These are phyloP conservation scores for Alopecurus myosuroides DNA, from an alignment of 176 grass and related monocot species.

Conservation along the genomic window DNA sequence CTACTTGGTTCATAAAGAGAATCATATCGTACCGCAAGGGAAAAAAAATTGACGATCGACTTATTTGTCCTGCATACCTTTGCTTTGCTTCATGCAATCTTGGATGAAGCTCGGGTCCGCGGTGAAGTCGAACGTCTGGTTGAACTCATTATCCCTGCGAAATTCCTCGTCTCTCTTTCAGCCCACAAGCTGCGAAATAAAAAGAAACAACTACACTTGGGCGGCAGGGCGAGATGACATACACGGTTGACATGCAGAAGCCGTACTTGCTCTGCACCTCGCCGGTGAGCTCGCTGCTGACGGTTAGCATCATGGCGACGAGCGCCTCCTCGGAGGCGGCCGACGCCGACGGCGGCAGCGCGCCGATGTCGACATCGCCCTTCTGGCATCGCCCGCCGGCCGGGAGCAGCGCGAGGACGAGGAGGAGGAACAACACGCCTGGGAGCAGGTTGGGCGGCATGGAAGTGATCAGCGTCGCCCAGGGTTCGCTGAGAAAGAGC, in stretches of 20 bases:
- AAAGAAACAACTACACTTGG: background rate
- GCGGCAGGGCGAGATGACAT: background rate
- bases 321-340: background rate
- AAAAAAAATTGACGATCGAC: background rate
- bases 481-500: background rate
- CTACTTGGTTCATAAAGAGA: background rate
- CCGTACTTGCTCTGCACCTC: slow-evolving; percentile 28
- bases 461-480: background rate
- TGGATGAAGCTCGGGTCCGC: slow-evolving; percentile 30
- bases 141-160: slow-evolving; percentile 49
- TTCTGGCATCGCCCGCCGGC: slow-evolving; percentile 14
- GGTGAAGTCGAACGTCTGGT: slow-evolving; percentile 43
- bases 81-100: slow-evolving; percentile 35
- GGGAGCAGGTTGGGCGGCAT: background rate
- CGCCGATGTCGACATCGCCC: background rate
- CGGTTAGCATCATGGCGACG: background rate
- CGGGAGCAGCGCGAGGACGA: slow-evolving; percentile 6
- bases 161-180: background rate
- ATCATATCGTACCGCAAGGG: background rate
- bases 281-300: slow-evolving; percentile 12
- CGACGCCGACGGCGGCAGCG: background rate
- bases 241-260: slow-evolving; percentile 50
- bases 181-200: background rate
- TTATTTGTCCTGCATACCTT: slow-evolving; percentile 26
- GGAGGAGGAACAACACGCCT: background rate